These are phyloP conservation scores for Eucalyptus victrix DNA, from an alignment of 345 rosid species.

Conservation along the genomic window DNA sequence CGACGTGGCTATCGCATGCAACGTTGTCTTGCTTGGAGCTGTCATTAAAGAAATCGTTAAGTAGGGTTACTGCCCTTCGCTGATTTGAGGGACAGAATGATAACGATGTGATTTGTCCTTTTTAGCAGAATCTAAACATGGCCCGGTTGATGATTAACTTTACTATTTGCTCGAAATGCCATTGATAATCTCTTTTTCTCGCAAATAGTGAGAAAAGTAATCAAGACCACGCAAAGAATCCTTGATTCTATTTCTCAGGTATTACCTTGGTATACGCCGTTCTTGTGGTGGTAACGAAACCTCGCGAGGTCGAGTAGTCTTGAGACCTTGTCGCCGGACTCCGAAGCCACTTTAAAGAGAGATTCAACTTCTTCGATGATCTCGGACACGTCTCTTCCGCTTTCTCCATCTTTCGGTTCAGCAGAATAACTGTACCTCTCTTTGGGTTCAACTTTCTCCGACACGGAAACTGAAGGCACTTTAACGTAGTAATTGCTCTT, in stretches of 20 bases:
- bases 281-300: constrained; percentile 12
- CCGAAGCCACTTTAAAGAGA: constrained; percentile 24
- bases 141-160: not conserved
- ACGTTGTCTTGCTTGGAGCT: not conserved
- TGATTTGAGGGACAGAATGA: not conserved
- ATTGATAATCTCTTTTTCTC: not conserved
- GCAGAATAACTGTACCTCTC: not conserved
- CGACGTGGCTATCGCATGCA: not conserved
- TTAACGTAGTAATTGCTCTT: not conserved
- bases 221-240: not conserved
- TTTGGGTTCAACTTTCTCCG: not conserved
- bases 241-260: not conserved
- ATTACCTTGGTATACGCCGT: constrained; percentile 13
- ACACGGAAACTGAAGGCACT: not conserved
- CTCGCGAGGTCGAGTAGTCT: constrained; percentile 24
- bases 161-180: not conserved
- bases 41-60: not conserved
- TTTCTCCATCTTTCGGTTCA: constrained; percentile 1
- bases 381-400: not conserved
- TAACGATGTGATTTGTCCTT: not conserved
- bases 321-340: constrained; percentile 23
- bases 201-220: not conserved
- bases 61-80: not conserved
- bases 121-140: not conserved
- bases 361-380: constrained; percentile 15